Conservation (phyloP, 148 eudicot genomes). For the Hydrangea macrophylla region DNA sequence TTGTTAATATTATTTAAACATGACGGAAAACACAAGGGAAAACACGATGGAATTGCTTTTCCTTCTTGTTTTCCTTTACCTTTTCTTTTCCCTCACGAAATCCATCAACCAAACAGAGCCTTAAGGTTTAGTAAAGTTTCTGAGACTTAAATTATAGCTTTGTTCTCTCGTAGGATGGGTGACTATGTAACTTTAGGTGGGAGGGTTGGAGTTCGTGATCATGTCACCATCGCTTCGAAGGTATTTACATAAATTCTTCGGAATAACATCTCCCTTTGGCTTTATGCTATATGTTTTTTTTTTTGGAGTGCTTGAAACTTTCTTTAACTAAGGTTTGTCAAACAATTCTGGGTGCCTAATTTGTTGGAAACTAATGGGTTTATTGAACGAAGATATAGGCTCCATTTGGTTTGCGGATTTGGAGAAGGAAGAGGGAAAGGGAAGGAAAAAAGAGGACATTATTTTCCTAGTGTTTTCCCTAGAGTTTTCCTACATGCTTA, state of each 20-base stretch:
- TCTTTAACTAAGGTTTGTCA: neutral
- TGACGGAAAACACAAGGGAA: too few species aligned
- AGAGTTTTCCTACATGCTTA: too few species aligned
- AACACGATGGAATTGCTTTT: too few species aligned
- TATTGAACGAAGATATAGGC: too few species aligned
- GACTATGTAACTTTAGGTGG: conserved; percentile 85
- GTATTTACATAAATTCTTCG: conserved; percentile 28
- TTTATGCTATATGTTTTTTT: neutral
- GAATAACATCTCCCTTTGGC: neutral
- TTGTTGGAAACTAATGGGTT: neutral
- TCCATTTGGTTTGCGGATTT: too few species aligned
- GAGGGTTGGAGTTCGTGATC: conserved; percentile 83
- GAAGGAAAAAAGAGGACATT: too few species aligned
- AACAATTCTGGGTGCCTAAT: neutral
- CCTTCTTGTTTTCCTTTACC: too few species aligned
- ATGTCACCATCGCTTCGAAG: conserved; percentile 72
- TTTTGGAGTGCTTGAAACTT: neutral
- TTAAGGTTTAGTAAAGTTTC: neutral
- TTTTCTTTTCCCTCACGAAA: too few species aligned
- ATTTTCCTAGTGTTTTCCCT: neutral
- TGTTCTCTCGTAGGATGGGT: conserved; percentile 47
- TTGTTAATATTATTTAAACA: too few species aligned
- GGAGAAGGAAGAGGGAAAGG: too few species aligned
- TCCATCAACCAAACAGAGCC: too few species aligned
- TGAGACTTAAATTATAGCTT: neutral